Base-by-base conservation (phyloP, 441 rosid genomes). In the Melastoma candidum region DNA sequence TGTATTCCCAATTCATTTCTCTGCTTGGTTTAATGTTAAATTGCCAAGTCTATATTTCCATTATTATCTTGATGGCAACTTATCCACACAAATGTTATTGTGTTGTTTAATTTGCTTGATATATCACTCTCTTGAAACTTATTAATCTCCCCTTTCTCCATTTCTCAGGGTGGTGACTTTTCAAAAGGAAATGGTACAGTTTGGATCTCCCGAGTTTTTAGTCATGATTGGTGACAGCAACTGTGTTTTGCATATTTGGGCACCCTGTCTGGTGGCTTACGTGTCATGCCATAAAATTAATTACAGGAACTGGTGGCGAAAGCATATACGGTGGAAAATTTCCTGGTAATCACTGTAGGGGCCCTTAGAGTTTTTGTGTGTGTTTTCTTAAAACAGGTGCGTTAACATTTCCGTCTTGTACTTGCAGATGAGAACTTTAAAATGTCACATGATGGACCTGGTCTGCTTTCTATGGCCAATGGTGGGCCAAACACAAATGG, bases 291-390 rank as follows among this genome's bases (percentile, higher is more conserved):
- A 77, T 78, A 78, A 55, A 72, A 77, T 93, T 80, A 73, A 80
- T 78, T 83, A 83, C 90, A 94, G 99, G 97, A 82, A 89, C 99
- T 56, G 99, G 99, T 60, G 99, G 99, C 63, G 97, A 94, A 77
- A 87, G 97, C 63, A 87, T 90, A 62, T 89, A 83, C 50, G 99
- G 96, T 68, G 97, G 95, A 63, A 94, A 87, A 71, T 89, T 94
- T 82, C 63, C 82, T 50, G 99, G 99, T 89, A 70, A 57, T 53
- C 51, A 46, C 49, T 70, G 56, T 44, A 49, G 22, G 22, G 14
- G 47, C 26, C 47, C 7, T 47, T 36, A 9, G 45, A 22, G 36
- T 47, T 13, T 27, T 45, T 22, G 12, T 49, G 25, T 36, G 10
- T 46, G 12, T 63, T 10, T 45, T 12, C 11, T 52, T 9, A 2